Conservation (phyloP, 257 asterid genomes). For the Solanum appendiculatum region DNA sequence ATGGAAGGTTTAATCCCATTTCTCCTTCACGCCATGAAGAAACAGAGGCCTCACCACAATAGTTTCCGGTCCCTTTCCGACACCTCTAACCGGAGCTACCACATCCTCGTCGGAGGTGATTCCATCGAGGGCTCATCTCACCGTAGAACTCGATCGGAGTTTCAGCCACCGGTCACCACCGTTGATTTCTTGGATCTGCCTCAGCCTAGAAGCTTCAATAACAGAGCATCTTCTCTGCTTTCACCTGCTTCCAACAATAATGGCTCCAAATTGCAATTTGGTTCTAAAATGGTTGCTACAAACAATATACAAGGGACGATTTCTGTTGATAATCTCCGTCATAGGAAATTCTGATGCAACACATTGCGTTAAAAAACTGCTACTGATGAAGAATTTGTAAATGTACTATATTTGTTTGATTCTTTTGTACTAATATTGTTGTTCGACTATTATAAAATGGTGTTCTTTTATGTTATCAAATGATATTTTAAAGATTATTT, state of each 20-base stretch:
- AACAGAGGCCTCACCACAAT: conserved; percentile 23
- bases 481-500: neutral
- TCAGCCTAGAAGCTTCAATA: conserved; percentile 8
- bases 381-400: neutral
- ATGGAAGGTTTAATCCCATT: conserved; percentile 76
- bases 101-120: conserved; percentile 31
- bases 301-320: neutral
- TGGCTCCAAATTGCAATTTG: neutral
- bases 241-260: conserved; percentile 14
- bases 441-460: neutral
- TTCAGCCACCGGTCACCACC: conserved; percentile 6
- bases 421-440: neutral
- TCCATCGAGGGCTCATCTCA: conserved; percentile 37
- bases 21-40: conserved; percentile 50
- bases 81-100: conserved; percentile 58
- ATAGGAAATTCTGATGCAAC: neutral
- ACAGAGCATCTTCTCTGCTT: conserved; percentile 3
- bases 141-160: conserved; percentile 34
- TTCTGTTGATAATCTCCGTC: neutral
- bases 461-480: neutral
- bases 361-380: neutral
- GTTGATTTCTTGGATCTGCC: conserved; percentile 4
- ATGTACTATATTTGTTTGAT: neutral
- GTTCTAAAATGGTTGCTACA: neutral
- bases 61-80: conserved; percentile 43